Conservation (phyloP, 2,329 filamentous ascomycete species). For the Colletotrichum salicis region DNA sequence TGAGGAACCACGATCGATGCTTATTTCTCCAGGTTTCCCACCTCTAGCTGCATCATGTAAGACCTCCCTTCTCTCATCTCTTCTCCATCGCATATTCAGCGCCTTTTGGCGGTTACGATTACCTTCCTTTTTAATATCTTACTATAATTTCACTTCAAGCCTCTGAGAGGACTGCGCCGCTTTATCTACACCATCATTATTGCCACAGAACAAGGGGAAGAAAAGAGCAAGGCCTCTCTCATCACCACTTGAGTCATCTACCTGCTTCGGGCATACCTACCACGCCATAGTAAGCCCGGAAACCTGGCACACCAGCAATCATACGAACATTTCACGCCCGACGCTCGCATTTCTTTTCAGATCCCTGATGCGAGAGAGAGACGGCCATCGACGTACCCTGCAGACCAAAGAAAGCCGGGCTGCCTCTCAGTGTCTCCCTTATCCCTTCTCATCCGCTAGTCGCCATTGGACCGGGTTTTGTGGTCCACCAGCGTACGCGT, state of each 20-base stretch:
- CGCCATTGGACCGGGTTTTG: constrained; percentile 19
- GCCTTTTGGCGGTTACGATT: not conserved
- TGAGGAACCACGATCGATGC: constrained; percentile 16
- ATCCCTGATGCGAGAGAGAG: constrained; percentile 1
- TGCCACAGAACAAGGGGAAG: not conserved
- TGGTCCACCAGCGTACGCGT: constrained; percentile 29
- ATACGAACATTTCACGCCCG: constrained; percentile 18
- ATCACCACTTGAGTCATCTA: constrained; percentile 1
- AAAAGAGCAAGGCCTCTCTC: not conserved
- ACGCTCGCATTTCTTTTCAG: not conserved
- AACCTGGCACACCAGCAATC: constrained; percentile 1
- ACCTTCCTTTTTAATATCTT: constrained; percentile 12
- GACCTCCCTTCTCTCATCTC: not conserved
- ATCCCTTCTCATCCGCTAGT: not conserved
- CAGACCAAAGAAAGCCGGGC: not conserved
- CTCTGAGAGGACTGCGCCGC: constrained; percentile 28
- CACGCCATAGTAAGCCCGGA: constrained; percentile 10
- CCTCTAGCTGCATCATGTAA: not conserved
- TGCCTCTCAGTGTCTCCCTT: not conserved
- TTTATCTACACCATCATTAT: not conserved
- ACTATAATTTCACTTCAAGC: constrained; percentile 18
- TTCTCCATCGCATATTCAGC: not conserved
- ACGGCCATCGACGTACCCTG: constrained; percentile 15
- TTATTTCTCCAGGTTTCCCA: constrained; percentile 31
- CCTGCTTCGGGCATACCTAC: not conserved